phyloP scores from a whole-genome alignment of 2,329 filamentous ascomycete species.

The Colletotrichum graminicola region DNA sequence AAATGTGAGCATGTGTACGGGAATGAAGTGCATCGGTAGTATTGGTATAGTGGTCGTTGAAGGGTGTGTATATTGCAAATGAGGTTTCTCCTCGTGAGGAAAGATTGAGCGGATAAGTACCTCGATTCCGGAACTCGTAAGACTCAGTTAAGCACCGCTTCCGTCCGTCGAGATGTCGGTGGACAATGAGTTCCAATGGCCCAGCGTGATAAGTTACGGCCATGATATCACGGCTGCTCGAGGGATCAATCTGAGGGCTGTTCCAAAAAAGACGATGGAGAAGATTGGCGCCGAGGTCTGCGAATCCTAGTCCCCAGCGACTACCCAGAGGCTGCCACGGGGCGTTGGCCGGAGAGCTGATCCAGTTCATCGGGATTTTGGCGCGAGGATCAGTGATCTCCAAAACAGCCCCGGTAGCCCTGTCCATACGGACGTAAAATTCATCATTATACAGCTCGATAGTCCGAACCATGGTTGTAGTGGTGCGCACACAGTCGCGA shows the following conservation, averaged over 20 bases:
- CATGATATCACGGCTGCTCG: not conserved
- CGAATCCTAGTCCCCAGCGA: conserved; percentile 37
- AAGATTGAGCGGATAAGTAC: conserved; percentile 17
- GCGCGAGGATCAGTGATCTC: conserved; percentile 24
- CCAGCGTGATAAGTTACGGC: conserved; percentile 15
- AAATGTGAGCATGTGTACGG: conserved; percentile 35
- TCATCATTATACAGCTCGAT: conserved; percentile 29
- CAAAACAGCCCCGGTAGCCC: conserved; percentile 27
- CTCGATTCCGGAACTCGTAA: conserved; percentile 33
- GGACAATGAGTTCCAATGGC: conserved; percentile 25
- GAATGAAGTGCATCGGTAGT: conserved; percentile 25
- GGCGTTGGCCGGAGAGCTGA: conserved; percentile 37
- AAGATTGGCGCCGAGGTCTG: conserved; percentile 25
- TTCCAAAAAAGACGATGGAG: conserved; percentile 38
- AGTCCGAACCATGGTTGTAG: conserved; percentile 25
- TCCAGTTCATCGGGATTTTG: conserved; percentile 33
- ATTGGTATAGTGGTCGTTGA: conserved; percentile 42
- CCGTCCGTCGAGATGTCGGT: conserved; percentile 15
- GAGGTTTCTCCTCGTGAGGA: conserved; percentile 20
- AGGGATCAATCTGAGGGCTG: conserved; percentile 20
- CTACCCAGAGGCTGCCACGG: conserved; percentile 40
- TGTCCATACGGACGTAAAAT: conserved; percentile 29
- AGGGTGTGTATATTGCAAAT: conserved; percentile 37
- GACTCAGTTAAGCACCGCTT: conserved; percentile 28
- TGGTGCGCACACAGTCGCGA: not conserved